Evolutionary conservation across 768 basidiomycete genomes (phyloP), one percentile per base, ranked within the genome.

Genomic region (Pisolithus albus): DNA sequence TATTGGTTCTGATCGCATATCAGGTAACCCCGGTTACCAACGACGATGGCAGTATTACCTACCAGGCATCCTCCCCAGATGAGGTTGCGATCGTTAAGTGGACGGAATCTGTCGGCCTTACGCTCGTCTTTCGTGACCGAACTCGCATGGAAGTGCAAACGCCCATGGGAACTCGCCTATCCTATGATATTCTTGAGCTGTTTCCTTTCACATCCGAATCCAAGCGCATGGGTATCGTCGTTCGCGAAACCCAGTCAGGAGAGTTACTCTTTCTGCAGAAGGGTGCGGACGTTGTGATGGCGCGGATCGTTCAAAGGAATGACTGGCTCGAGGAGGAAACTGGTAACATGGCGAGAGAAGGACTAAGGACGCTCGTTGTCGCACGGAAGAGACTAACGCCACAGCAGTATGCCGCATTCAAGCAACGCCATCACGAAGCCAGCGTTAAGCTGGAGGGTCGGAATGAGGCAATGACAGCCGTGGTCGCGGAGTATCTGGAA

Each of bases 301-400:
- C 86, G 23, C 81, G 78, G 61, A 92, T 99, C 48, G 95, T 98
- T 34, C 92, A 91, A 64, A 82, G 88, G 61, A 98, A 98, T 65
- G 96, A 98, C 68, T 98, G 96, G 96, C 75, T 99, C 1, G 96
- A 99, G 61, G 96, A 99, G 64, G 96, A 99, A 70, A 92, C 89
- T 7, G 94, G 86, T 9, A 98, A 99, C 64, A 98, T 99, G 95
- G 95, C 95, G 1, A 76, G 95, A 15, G 96, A 99, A 60, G 96
- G 96, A 1, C 65, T 99, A 47, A 79, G 96, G 10, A 99, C 96
- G 28, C 79, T 99, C 38, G 96, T 99, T 40, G 82, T 98, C 69
- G 95, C 84, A 4, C 74, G 90, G 46, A 94, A 92, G 64, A 73
- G 81, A 40, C 71, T 99, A 13, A 78, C 80, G 7, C 67, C 78